Conservation (phyloP, 768 basidiomycete genomes). For the Boletus huronensis region DNA sequence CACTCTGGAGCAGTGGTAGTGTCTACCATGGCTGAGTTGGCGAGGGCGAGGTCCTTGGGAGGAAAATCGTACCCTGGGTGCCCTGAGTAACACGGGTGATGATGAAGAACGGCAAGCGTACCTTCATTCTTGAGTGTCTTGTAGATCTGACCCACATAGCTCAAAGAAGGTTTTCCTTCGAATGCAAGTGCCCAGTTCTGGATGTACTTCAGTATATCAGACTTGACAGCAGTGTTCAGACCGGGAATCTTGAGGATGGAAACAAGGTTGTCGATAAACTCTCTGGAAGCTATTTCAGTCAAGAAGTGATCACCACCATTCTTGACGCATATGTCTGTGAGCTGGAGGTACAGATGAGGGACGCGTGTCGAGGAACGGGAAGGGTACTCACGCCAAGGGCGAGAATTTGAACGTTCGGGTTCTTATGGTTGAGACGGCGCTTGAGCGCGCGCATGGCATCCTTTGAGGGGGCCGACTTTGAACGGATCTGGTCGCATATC, state of each 20-base stretch:
- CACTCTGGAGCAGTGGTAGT: constrained; percentile 93
- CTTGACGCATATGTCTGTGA: constrained; percentile 92
- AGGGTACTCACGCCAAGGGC: constrained; percentile 68
- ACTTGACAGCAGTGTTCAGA: constrained; percentile 80
- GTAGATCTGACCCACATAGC: constrained; percentile 79
- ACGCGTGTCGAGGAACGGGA: not conserved
- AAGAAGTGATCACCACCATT: constrained; percentile 95
- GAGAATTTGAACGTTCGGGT: constrained; percentile 90
- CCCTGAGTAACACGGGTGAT: not conserved
- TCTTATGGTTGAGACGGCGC: constrained; percentile 85
- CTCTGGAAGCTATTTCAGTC: constrained; percentile 76
- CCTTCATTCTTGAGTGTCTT: constrained; percentile 73
- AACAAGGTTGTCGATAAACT: constrained; percentile 91
- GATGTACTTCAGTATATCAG: constrained; percentile 68
- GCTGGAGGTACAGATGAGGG: constrained; percentile 38
- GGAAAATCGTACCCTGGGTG: constrained; percentile 77
- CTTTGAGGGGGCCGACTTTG: constrained; percentile 81
- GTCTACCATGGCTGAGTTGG: constrained; percentile 83
- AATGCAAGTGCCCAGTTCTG: constrained; percentile 95
- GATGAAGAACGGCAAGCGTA: constrained; percentile 29
- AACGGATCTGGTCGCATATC: constrained; percentile 95
- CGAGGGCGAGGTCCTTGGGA: constrained; percentile 64
- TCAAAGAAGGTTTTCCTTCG: constrained; percentile 69
- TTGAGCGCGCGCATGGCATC: constrained; percentile 88
- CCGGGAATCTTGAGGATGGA: constrained; percentile 78